Conservation (phyloP, 129 eudicot species). For the Arctium minus region DNA sequence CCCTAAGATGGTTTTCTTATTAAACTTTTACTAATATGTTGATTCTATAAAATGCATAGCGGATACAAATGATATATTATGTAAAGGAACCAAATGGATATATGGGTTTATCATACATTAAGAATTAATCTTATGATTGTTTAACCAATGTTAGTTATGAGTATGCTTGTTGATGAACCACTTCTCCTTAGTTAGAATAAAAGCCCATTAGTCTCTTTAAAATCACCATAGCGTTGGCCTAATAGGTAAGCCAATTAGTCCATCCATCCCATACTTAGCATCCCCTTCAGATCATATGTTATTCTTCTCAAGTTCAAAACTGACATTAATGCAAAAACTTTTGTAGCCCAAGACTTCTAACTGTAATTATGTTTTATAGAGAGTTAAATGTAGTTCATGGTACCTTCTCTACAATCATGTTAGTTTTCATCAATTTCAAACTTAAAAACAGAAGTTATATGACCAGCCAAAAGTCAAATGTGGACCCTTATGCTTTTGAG, state of each 20-base stretch:
- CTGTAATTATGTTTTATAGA: not conserved
- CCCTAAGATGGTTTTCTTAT: no score
- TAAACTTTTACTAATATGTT: no score
- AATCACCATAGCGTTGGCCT: not conserved
- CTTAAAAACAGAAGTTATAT: not conserved
- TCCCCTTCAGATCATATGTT: not conserved
- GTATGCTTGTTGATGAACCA: not conserved
- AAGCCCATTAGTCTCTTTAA: not conserved
- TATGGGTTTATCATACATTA: not conserved
- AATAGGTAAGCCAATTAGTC: not conserved
- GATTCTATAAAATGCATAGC: not conserved
- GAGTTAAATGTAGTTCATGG: not conserved
- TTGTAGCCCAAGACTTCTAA: not conserved
- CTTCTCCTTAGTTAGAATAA: not conserved
- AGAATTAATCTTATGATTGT: not conserved
- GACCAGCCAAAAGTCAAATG: not conserved
- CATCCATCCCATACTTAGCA: no score
- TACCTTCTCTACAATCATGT: not conserved
- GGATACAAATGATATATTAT: not conserved
- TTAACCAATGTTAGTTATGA: not conserved
- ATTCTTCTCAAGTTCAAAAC: not conserved
- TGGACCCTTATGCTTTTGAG: not conserved
- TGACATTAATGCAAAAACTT: not conserved
- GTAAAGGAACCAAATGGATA: not conserved
- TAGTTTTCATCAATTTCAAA: not conserved